phyloP scores from a whole-genome alignment of 2,329 filamentous ascomycete species.

The Hymenoscyphus fraxineus region DNA sequence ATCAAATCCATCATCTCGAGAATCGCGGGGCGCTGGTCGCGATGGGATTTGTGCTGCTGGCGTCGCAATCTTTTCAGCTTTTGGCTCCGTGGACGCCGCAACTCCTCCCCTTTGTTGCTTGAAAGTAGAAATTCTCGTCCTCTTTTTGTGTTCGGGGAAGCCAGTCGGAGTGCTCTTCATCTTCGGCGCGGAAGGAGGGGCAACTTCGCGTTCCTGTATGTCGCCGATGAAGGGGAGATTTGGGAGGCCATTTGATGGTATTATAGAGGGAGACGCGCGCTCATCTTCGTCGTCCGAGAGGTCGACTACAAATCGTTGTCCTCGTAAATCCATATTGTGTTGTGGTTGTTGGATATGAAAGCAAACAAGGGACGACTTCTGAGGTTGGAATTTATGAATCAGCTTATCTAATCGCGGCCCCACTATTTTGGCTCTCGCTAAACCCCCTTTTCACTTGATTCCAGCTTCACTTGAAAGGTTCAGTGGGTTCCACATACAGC shows the following conservation, averaged over 20 bases:
- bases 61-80: constrained; percentile 16
- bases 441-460: background rate
- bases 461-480: background rate
- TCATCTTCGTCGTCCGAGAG: constrained; percentile 51
- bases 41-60: constrained; percentile 16
- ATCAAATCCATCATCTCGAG: constrained; percentile 27
- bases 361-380: too few species aligned
- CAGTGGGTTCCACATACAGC: background rate
- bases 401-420: background rate
- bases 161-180: constrained; percentile 59
- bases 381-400: background rate
- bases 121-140: constrained; percentile 70
- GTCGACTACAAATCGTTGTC: constrained; percentile 59
- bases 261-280: constrained; percentile 32
- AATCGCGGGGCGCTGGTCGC: constrained; percentile 21
- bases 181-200: constrained; percentile 60
- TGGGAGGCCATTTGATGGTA: constrained; percentile 29
- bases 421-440: background rate
- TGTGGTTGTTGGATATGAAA: background rate
- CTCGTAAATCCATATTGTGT: constrained; percentile 46
- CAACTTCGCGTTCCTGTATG: constrained; percentile 71
- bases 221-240: constrained; percentile 57
- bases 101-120: constrained; percentile 57
- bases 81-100: constrained; percentile 17
- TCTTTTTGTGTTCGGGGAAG: constrained; percentile 85